A percentile compares a stretch with the other conserved stretches of the same genome.
These are phyloP conservation scores for Debaryomyces nepalensis DNA, from an alignment of 1,139 yeast genomes.

Conservation along the genomic window DNA sequence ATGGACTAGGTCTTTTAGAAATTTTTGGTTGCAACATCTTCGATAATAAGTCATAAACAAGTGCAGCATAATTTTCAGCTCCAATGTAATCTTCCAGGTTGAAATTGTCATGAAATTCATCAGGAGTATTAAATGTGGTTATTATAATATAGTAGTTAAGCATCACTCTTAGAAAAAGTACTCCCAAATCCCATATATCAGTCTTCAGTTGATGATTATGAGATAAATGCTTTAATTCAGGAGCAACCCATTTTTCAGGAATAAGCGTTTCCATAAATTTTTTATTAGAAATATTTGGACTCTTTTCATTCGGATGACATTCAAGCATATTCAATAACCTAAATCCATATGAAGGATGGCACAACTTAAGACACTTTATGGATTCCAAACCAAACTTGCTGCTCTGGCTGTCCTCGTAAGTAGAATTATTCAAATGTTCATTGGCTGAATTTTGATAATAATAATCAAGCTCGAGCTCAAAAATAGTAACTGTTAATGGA, in stretches of 20 bases:
- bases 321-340: slow-evolving; percentile 63
- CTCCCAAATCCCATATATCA: slow-evolving; percentile 93
- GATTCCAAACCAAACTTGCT: slow-evolving; percentile 2
- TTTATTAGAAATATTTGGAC: slow-evolving; percentile 11
- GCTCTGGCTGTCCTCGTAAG: slow-evolving; percentile 4
- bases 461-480: slow-evolving; percentile 24
- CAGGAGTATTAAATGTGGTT: slow-evolving; percentile 61
- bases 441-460: slow-evolving; percentile 14
- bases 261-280: slow-evolving; percentile 23
- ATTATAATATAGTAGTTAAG: slow-evolving; percentile 55
- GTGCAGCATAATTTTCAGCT: slow-evolving; percentile 37
- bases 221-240: slow-evolving; percentile 58
- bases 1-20: slow-evolving; percentile 76
- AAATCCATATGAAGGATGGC: slow-evolving; percentile 74
- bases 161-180: slow-evolving; percentile 71
- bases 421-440: slow-evolving; percentile 1
- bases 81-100: slow-evolving; percentile 34
- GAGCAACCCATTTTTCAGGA: slow-evolving; percentile 69
- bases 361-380: slow-evolving; percentile 55
- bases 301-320: slow-evolving; percentile 47
- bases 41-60: slow-evolving; percentile 65
- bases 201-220: slow-evolving; percentile 70
- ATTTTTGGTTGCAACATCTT: slow-evolving; percentile 69
- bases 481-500: slow-evolving; percentile 56
- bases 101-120: slow-evolving; percentile 58